A percentile compares a stretch with the other conserved stretches of the same genome.
Evolutionary conservation across 169 alveolate species (phyloP).

Genomic region (Plasmodium gonderi): DNA sequence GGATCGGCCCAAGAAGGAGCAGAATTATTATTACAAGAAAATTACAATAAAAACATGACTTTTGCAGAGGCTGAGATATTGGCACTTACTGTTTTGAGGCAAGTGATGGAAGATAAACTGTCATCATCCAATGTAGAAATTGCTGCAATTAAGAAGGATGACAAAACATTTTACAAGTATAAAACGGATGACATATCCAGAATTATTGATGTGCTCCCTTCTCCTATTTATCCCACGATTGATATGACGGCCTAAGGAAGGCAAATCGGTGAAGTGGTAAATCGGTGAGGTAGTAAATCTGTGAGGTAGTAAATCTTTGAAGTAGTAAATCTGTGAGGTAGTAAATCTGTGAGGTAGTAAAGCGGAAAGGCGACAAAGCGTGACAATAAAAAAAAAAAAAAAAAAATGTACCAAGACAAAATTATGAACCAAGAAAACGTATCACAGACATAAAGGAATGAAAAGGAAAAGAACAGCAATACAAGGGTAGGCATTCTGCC

Average conservation of each 20-base stretch:
- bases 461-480: no score
- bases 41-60: constrained; percentile 93
- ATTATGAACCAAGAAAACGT: no score
- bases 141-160: constrained; percentile 87
- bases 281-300: not conserved
- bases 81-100: constrained; percentile 95
- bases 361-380: no score
- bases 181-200: constrained; percentile 63
- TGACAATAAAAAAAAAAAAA: no score
- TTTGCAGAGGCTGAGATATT: constrained; percentile 96
- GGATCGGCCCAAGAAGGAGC: constrained; percentile 98
- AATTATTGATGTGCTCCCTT: constrained; percentile 66
- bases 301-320: not conserved
- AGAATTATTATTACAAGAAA: constrained; percentile 94
- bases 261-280: not conserved
- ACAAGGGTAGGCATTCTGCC: no score
- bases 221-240: constrained; percentile 74
- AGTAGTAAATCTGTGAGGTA: not conserved
- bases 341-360: no score
- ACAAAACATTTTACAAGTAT: constrained; percentile 79
- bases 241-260: constrained; percentile 35
- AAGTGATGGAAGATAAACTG: constrained; percentile 98
- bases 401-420: no score
- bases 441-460: no score
- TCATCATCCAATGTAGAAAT: constrained; percentile 95